Conservation (phyloP, 1,139 yeast genomes). For the Geotrichum klebahnii region DNA sequence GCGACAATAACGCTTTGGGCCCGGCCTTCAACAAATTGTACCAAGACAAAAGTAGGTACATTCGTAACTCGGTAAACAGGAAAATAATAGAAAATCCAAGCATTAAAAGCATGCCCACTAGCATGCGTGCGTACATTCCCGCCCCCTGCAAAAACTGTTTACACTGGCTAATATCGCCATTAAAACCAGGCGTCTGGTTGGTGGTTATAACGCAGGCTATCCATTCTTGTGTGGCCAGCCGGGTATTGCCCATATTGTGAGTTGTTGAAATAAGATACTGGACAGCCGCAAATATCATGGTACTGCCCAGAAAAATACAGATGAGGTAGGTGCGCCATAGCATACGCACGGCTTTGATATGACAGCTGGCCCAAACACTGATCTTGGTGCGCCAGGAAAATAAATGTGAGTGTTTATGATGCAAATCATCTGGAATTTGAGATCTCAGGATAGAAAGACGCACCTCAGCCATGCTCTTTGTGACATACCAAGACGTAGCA, state of each 20-base stretch:
- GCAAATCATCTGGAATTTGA: slow-evolving; percentile 10
- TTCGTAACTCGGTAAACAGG: slow-evolving; percentile 20
- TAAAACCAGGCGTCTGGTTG: background rate
- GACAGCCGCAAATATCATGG: slow-evolving; percentile 21
- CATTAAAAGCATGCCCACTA: slow-evolving; percentile 17
- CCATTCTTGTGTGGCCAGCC: slow-evolving; percentile 22
- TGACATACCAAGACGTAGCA: slow-evolving; percentile 21
- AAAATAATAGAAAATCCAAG: slow-evolving; percentile 18
- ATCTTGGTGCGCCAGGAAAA: background rate
- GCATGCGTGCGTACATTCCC: slow-evolving; percentile 19
- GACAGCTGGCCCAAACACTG: slow-evolving; percentile 11
- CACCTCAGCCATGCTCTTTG: slow-evolving; percentile 15
- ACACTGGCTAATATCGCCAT: slow-evolving; percentile 11
- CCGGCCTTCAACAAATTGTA: slow-evolving; percentile 14
- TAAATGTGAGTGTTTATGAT: background rate
- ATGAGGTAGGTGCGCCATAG: slow-evolving; percentile 27
- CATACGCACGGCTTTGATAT: slow-evolving; percentile 21
- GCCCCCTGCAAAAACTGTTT: slow-evolving; percentile 14
- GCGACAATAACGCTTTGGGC: slow-evolving; percentile 15
- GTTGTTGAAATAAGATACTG: slow-evolving; percentile 17
- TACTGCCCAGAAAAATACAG: slow-evolving; percentile 21
- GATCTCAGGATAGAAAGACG: slow-evolving; percentile 10
- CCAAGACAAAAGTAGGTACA: slow-evolving; percentile 20
- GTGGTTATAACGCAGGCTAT: slow-evolving; percentile 15
- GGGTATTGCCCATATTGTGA: slow-evolving; percentile 8